Conservation (phyloP, 371 early-diverging fungal species). For the Chytridium lagenaria region DNA sequence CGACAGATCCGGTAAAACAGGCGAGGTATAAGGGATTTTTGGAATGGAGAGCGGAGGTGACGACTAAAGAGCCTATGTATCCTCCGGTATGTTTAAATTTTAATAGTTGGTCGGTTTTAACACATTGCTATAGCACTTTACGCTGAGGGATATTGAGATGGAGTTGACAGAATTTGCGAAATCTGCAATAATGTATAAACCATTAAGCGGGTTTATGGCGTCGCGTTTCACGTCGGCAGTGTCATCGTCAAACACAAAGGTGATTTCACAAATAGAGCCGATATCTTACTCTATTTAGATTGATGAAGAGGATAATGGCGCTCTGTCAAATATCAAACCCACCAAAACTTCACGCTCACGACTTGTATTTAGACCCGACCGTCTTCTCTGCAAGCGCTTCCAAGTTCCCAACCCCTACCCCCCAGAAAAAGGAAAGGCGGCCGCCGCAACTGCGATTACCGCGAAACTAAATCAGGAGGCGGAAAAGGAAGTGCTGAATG, state of each 20-base stretch:
- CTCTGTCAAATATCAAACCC: conserved; percentile 71
- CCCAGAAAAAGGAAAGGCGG: conserved; percentile 48
- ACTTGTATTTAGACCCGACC: conserved; percentile 68
- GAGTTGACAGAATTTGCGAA: conserved; percentile 78
- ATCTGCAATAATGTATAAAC: conserved; percentile 82
- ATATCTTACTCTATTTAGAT: not conserved
- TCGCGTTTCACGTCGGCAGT: conserved; percentile 75
- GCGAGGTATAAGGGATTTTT: conserved; percentile 76
- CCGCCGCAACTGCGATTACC: conserved; percentile 43
- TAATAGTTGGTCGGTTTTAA: not conserved
- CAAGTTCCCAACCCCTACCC: conserved; percentile 81
- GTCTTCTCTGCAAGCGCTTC: conserved; percentile 83
- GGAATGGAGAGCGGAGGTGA: conserved; percentile 67
- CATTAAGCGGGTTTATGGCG: conserved; percentile 78
- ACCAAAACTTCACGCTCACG: conserved; percentile 71
- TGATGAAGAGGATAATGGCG: not conserved
- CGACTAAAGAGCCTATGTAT: conserved; percentile 14
- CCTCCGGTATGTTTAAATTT: conserved; percentile 35
- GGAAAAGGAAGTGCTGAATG: conserved; percentile 60
- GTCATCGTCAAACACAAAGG: conserved; percentile 23
- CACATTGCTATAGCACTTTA: conserved; percentile 36
- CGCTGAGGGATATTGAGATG: conserved; percentile 64
- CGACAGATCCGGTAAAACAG: conserved; percentile 75
- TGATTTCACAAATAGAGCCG: conserved; percentile 5
- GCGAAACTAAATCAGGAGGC: conserved; percentile 28